These are phyloP conservation scores for Lachnum nothofagi DNA, from an alignment of 2,329 filamentous ascomycete species.

Conservation along the genomic window DNA sequence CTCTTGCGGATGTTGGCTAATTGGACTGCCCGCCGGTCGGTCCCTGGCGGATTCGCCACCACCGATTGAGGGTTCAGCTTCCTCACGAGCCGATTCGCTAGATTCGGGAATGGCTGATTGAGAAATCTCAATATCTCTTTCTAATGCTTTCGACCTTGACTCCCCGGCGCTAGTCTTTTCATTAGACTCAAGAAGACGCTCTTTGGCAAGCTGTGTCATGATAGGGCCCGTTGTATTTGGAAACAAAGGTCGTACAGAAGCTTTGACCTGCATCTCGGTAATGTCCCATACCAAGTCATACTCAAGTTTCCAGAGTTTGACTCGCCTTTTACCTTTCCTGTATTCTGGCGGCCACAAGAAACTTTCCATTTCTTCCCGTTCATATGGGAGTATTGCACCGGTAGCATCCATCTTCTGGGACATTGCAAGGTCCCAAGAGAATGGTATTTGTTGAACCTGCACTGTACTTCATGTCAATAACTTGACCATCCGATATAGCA, in stretches of 20 bases:
- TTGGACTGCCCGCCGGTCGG: too few species aligned
- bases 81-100: too few species aligned
- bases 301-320: constrained; percentile 1
- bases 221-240: constrained; percentile 9
- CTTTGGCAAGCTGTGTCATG: constrained; percentile 7
- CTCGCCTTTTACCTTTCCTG: constrained; percentile 1
- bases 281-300: constrained; percentile 15
- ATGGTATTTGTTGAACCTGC: constrained; percentile 7
- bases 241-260: constrained; percentile 6
- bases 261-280: constrained; percentile 17
- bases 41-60: too few species aligned
- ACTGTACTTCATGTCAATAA: constrained; percentile 4
- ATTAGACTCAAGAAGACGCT: background rate
- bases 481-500: background rate
- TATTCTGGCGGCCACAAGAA: constrained; percentile 1
- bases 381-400: constrained; percentile 6
- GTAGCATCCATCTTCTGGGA: constrained; percentile 8
- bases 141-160: constrained; percentile 7
- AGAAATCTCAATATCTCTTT: constrained; percentile 7
- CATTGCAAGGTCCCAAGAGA: constrained; percentile 11
- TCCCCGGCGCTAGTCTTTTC: background rate
- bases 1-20: too few species aligned
- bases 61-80: too few species aligned
- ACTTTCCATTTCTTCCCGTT: background rate
- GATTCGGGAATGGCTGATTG: too few species aligned